These are phyloP conservation scores for Cytospora schulzeri DNA, from an alignment of 2,329 filamentous ascomycete species.

Conservation along the genomic window DNA sequence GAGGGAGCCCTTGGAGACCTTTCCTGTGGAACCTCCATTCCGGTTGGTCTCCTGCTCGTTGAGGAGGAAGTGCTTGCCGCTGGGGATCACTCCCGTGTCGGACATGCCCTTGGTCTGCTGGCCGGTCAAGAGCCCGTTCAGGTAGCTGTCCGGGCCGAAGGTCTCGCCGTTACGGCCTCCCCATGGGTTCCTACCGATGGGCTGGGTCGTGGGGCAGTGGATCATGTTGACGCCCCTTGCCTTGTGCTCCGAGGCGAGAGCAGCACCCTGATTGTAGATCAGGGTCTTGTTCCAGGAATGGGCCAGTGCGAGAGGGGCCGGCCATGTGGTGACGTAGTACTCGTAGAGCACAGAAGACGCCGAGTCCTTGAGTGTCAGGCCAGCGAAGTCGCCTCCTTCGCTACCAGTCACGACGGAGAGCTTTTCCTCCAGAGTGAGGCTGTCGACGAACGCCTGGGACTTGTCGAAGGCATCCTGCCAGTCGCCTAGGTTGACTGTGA, in stretches of 20 bases:
- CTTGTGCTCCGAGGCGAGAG: slow-evolving; percentile 38
- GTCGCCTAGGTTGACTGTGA: slow-evolving; percentile 12
- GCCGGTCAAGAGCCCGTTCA: slow-evolving; percentile 49
- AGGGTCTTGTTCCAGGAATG: slow-evolving; percentile 2
- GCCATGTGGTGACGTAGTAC: slow-evolving; percentile 12
- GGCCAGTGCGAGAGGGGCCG: neutral
- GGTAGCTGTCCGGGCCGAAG: slow-evolving; percentile 59
- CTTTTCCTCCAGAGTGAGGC: slow-evolving; percentile 4
- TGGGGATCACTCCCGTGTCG: slow-evolving; percentile 71
- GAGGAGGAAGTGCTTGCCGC: slow-evolving; percentile 66
- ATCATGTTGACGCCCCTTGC: slow-evolving; percentile 80
- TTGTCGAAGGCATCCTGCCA: slow-evolving; percentile 8
- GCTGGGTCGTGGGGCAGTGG: slow-evolving; percentile 74
- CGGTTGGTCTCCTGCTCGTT: slow-evolving; percentile 48
- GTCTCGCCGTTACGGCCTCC: slow-evolving; percentile 65
- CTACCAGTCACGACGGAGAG: slow-evolving; percentile 8
- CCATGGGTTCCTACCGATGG: slow-evolving; percentile 60
- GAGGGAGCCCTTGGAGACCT: slow-evolving; percentile 46
- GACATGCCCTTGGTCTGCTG: slow-evolving; percentile 70
- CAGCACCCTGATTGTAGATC: slow-evolving; percentile 42
- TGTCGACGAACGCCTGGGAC: neutral
- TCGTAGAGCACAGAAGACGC: neutral
- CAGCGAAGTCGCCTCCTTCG: slow-evolving; percentile 1
- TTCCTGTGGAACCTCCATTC: neutral
- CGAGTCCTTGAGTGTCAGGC: slow-evolving; percentile 1